Base-by-base conservation (phyloP, 306 rosid species). In the Canavalia gladiata region DNA sequence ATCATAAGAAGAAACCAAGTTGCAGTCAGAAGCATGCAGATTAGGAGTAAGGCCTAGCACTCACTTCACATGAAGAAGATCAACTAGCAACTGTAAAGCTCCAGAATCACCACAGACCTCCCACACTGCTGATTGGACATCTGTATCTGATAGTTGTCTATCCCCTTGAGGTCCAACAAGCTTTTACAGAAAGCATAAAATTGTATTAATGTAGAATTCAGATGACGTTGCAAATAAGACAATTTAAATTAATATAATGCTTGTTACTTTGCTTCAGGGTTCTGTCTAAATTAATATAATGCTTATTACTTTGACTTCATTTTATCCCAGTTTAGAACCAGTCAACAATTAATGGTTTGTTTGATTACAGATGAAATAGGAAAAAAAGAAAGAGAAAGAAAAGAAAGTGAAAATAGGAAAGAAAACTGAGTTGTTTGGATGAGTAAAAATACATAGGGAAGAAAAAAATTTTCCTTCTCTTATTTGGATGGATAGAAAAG, bases 101-200 rank as follows among this genome's bases (percentile, higher is more conserved):
- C 97, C 93, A 10, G 93, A 91, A 85, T 95, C 94, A 8, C 99
- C 98, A 11, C 99, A 95, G 74, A 90, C 94, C 86, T 95, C 99
- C 98, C 99, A 95, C 66, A 93, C 82, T 10, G 97, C 99, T 10
- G 97, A 90, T 52, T 83, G 96, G 84, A 91, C 97, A 82, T 95
- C 98, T 31, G 87, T 72, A 55, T 93, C 94, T 81, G 94, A 88
- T 49, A 88, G 92, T 64, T 89, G 74, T 82, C 91, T 88, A 74
- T 85, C 91, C 84, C 82, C 89, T 71, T 69, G 88, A 52, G 90
- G 77, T 63, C 94, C 94, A 82, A 83, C 92, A 89, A 95, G 94
- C 99, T 95, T 18, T 86, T 7, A 68, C 68, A 79, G 65, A 79
- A 81, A 65, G 66, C 76, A 73, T 77, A 41, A 68, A 74, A 49